Evolutionary conservation across 305 asterid species (phyloP).

Genomic region (Fraxinus baroniana): DNA sequence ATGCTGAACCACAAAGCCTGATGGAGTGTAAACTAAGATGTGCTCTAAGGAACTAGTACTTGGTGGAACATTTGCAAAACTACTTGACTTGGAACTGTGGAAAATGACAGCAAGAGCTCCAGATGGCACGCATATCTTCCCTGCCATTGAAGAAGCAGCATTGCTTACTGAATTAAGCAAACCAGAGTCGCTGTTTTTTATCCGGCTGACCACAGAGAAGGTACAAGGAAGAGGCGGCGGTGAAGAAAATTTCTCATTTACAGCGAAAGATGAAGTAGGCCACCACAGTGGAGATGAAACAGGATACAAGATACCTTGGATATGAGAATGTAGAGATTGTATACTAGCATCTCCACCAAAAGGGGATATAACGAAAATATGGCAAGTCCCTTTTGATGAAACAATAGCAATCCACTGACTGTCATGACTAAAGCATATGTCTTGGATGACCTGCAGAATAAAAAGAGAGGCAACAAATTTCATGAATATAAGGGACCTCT

Average conservation of each 20-base stretch:
- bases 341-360: constrained; percentile 75
- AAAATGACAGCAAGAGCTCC: constrained; percentile 92
- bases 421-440: constrained; percentile 83
- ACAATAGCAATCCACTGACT: constrained; percentile 92
- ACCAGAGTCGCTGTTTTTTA: constrained; percentile 70
- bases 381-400: constrained; percentile 95
- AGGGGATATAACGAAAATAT: constrained; percentile 82
- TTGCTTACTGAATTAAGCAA: constrained; percentile 86
- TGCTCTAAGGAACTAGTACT: constrained; percentile 60
- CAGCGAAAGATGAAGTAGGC: constrained; percentile 66
- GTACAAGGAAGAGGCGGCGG: constrained; percentile 67
- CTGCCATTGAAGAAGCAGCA: constrained; percentile 84
- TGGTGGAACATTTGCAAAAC: constrained; percentile 43
- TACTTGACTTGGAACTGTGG: constrained; percentile 53
- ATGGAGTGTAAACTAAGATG: constrained; percentile 78
- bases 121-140: constrained; percentile 73
- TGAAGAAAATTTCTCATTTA: constrained; percentile 50
- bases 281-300: constrained; percentile 81
- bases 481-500: constrained; percentile 12
- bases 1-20: constrained; percentile 91
- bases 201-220: constrained; percentile 74
- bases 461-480: constrained; percentile 9
- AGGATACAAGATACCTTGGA: constrained; percentile 47
- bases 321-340: constrained; percentile 50
- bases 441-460: constrained; percentile 78